Conservation (phyloP, 768 basidiomycete species). For the Russula olivacea region DNA sequence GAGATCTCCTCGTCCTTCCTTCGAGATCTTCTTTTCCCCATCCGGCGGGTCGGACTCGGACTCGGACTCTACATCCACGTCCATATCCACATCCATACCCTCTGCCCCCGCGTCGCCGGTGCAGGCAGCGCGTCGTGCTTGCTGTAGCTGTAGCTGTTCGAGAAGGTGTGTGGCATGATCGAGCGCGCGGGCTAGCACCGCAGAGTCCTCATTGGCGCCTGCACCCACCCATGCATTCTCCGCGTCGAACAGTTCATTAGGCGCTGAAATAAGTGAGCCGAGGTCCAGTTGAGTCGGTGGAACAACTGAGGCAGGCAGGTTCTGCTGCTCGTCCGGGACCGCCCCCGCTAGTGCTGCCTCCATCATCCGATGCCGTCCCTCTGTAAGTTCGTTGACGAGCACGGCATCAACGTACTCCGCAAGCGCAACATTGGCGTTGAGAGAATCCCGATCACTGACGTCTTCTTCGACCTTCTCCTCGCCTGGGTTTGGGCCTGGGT, state of each 20-base stretch:
- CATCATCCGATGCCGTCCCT: slow-evolving; percentile 18
- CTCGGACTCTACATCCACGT: not conserved
- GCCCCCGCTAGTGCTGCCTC: not conserved
- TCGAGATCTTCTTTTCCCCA: not conserved
- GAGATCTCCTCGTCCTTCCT: slow-evolving; percentile 51
- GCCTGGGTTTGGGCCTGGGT: not conserved
- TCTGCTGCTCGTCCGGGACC: not conserved
- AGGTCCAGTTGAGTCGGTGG: slow-evolving; percentile 34
- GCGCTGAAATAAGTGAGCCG: slow-evolving; percentile 37
- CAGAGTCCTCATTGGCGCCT: slow-evolving; percentile 35
- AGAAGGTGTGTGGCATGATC: slow-evolving; percentile 52
- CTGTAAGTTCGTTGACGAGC: slow-evolving; percentile 20
- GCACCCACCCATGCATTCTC: slow-evolving; percentile 35
- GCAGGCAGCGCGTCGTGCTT: slow-evolving; percentile 23
- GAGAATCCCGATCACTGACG: not conserved
- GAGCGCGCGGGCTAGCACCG: slow-evolving; percentile 51
- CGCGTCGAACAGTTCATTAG: slow-evolving; percentile 39
- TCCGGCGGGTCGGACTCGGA: not conserved
- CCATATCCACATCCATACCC: not conserved
- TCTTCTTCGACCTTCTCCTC: not conserved
- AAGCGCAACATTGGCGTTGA: not conserved
- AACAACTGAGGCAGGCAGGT: not conserved
- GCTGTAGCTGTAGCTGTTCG: slow-evolving; percentile 34
- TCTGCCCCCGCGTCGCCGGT: not conserved
- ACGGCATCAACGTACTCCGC: slow-evolving; percentile 10